Base-by-base conservation (phyloP, 176 grass and related monocot genomes). In the Triticum turgidum region DNA sequence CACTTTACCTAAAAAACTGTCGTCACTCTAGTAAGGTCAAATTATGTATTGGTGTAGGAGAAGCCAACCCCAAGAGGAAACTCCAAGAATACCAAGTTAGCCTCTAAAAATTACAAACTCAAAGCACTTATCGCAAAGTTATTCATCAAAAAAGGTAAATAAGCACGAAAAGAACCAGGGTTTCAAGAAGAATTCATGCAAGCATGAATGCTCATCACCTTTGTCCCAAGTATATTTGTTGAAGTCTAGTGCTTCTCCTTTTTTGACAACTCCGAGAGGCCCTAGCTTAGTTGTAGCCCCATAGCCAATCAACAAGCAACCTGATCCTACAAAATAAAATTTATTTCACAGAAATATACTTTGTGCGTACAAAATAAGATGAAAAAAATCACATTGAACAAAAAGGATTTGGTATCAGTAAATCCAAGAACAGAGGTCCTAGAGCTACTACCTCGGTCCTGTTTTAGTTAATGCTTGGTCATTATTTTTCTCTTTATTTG, bases 261-360 rank as follows among this genome's bases (percentile, higher is more conserved):
- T 61, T 82, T 24, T 85, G 21, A 32, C 80, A 14, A 97, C 90
- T 71, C 82, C 92, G 5, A 97, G 89, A 78, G 95, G 95, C 29
- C 92, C 90, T 82, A 94, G 78, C 78, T 97, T 89, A 65, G 83
- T 77, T 68, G 92, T 90, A 86, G 86, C 92, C 71, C 95, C 92
- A 92, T 94, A 97, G 37, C 95, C 95, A 71, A 97, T 89, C 9
- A 89, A 94, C 41, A 92, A 97, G 86, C 95, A 97, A 20, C 92
- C 95, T 37, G 90, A 90, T 6, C 95, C 92, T 97, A 82, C 4
- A 15, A 58, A 77, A 44, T 44, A 12, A 62, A 7, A 67, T 29
- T 39, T 39, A 39, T 39, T 39, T 39, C 38, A 39, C 65, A 73
- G 25, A 11, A 86, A 82, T 21, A 61, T 22, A 86, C 29, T 7